Conservation (phyloP, 306 rosid genomes). For the Gleditsia sinensis region DNA sequence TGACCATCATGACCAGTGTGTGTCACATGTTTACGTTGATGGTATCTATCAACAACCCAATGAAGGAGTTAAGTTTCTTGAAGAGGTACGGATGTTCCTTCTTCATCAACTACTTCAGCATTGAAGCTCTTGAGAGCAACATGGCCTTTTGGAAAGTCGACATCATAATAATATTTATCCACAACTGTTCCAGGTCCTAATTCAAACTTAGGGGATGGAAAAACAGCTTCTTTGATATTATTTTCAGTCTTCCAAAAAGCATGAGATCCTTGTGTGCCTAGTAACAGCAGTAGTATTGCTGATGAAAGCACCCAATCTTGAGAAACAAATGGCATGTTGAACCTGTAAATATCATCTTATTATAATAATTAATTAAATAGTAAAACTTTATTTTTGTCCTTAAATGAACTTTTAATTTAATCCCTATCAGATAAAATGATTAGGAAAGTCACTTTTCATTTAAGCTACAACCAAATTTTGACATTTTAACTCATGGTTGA, state of each 20-base stretch:
- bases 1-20: background rate
- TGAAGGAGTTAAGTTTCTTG: background rate
- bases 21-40: background rate
- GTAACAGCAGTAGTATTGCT: background rate
- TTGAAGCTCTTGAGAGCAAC: background rate
- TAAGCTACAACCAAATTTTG: no score
- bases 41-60: background rate
- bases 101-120: background rate
- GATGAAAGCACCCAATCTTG: background rate
- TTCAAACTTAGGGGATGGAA: background rate
- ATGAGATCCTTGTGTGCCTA: background rate
- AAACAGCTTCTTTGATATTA: background rate
- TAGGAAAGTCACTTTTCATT: no score
- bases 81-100: background rate
- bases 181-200: background rate
- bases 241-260: background rate
- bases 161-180: background rate
- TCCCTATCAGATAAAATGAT: no score
- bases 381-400: no score
- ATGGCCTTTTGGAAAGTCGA: background rate
- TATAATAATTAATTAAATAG: no score
- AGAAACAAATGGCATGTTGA: background rate
- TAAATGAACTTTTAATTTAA: no score
- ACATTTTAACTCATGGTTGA: no score
- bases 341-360: background rate